A percentile compares a stretch with the other conserved stretches of the same genome.
Conservation (phyloP, 306 rosid genomes). For the Trifolium repens region DNA sequence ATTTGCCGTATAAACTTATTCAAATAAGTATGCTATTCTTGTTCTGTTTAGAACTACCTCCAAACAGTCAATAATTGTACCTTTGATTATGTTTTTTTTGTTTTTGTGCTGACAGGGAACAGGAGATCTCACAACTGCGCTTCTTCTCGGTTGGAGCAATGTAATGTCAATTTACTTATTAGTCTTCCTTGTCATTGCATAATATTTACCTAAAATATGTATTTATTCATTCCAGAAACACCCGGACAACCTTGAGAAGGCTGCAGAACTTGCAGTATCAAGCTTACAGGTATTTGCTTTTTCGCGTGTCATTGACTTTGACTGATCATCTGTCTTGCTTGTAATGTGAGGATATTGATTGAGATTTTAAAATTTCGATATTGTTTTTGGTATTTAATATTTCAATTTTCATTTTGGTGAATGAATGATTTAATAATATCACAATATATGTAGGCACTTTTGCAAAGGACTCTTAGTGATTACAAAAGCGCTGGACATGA, state of each 20-base stretch:
- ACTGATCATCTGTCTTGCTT: background rate
- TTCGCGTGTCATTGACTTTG: background rate
- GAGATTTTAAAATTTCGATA: background rate
- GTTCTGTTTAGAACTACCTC: conserved; percentile 3
- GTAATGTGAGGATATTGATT: conserved; percentile 5
- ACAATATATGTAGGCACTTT: conserved; percentile 60
- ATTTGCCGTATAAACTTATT: background rate
- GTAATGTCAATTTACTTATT: conserved; percentile 27
- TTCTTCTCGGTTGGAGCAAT: conserved; percentile 43
- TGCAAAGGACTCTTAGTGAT: conserved; percentile 67
- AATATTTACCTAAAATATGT: background rate
- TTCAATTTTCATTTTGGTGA: background rate
- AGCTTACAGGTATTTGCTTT: conserved; percentile 24
- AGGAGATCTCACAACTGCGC: conserved; percentile 36
- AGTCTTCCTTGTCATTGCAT: conserved; percentile 9
- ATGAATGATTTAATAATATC: background rate
- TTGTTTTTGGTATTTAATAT: background rate
- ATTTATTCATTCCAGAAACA: conserved; percentile 32
- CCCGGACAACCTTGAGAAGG: conserved; percentile 37
- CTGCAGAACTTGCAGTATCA: conserved; percentile 38
- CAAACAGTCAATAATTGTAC: background rate
- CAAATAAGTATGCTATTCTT: background rate
- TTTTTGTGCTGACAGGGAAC: conserved; percentile 36
- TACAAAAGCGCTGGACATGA: conserved; percentile 64
- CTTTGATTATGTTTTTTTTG: background rate